These are phyloP conservation scores for Angophora floribunda DNA, from an alignment of 345 rosid genomes.

Conservation along the genomic window DNA sequence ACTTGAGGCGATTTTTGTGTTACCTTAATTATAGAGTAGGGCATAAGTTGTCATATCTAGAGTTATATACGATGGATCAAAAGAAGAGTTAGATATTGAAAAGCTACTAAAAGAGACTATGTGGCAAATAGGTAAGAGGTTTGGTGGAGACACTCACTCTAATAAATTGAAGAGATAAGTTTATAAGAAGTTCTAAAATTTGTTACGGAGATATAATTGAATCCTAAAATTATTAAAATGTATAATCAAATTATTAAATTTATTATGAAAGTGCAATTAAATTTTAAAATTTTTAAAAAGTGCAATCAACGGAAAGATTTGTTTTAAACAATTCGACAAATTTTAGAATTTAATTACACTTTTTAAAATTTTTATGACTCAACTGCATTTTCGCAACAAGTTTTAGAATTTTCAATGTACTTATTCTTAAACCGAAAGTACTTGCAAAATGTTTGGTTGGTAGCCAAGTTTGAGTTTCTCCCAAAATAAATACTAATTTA, in stretches of 20 bases:
- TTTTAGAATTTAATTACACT: accelerated
- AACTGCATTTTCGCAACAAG: too few relatives aligned
- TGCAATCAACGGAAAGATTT: accelerated
- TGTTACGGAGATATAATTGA: accelerated
- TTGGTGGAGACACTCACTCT: background rate
- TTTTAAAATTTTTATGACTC: too few relatives aligned
- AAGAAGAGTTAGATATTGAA: background rate
- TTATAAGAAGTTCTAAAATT: too few relatives aligned
- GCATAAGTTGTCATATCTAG: accelerated
- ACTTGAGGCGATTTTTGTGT: background rate
- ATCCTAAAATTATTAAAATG: too few relatives aligned
- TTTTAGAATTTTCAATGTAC: too few relatives aligned
- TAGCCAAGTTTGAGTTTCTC: too few relatives aligned
- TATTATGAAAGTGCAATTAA: too few relatives aligned
- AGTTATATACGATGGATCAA: background rate
- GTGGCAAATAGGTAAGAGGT: background rate
- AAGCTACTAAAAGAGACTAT: background rate
- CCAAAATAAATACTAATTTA: too few relatives aligned
- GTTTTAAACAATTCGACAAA: too few relatives aligned
- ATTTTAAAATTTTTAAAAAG: too few relatives aligned
- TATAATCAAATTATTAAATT: too few relatives aligned
- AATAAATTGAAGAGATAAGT: background rate
- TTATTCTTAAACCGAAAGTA: too few relatives aligned
- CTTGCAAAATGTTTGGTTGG: accelerated
- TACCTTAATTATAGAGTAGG: accelerated